Evolutionary conservation across 176 grass and related monocot genomes (phyloP), one percentile per base, ranked within the genome.

Genomic region (Coix lacrymajobi): DNA sequence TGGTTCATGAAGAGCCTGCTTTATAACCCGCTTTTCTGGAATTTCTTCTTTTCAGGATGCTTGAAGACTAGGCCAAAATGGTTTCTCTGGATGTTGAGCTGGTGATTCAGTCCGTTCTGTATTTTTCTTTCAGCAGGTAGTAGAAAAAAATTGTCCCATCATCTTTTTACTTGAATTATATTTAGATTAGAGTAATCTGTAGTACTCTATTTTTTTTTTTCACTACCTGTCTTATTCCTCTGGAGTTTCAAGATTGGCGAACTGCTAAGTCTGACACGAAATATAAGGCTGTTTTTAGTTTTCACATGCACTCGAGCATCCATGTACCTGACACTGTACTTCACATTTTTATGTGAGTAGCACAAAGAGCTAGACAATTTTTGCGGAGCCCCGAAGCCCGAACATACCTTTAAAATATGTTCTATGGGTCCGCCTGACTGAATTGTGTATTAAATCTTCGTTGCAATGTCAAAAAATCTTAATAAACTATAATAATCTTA

Each of bases 351-450:
- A 64, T 61, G 20, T 73, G 72, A 76, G 69, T 81, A 84, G 81
- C 83, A 77, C 68, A 77, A 85, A 89, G 85, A 71, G 69, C 36
- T 74, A 86, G 86, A 57, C 81, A 91, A 91, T 88, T 85, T 79
- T 73, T 69, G 79, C 83, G 11, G 74, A 92, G 32, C 40, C 75
- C 29, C 82, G 92, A 89, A 81, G 34, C 75, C 29, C 82, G 92
- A 89, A 81, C 49, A 73, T 79, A 79, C 6, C 48, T 63, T 54
- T 60, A 80, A 49, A 86, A 28, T 12, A 62, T 62, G 8, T 57
- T 20, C 19, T 51, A 51, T 51, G 46, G 46, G 46, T 51, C 46
- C 0, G 5, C 7, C 22, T 52, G 10, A 15, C 30, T 57, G n/a
- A 69, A 26, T 36, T 71, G n/a, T 32, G 79, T 44, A 44, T 14